Evolutionary conservation across 768 basidiomycete species (phyloP), one percentile per base, ranked within the genome.

Genomic region (Tricholomella constricta): DNA sequence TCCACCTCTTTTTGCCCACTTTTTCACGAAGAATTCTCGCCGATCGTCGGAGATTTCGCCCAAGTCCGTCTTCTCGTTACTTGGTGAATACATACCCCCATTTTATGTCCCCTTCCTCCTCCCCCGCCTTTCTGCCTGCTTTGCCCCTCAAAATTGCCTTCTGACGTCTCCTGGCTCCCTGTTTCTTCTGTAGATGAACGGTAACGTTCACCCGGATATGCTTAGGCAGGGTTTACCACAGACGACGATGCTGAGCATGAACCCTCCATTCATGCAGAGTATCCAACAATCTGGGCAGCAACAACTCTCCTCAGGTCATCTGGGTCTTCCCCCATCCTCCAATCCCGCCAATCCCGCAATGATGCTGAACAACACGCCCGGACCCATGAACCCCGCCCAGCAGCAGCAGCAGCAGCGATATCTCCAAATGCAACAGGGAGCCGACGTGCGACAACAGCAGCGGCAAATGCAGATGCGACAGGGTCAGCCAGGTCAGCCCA

Each of bases 181-280:
- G 38, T 48, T 37, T 40, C 43, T 20, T 38, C 11, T 32, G 20
- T 54, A 62, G 65, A 84, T 84, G 81, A 84, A 82, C 69, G 63
- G 66, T 32, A 64, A 66, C 75, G 65, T 69, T 60, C 80, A 76
- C 49, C 67, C 65, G 56, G 77, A 83, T 59, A 72, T 83, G 71
- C 58, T 83, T 46, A 78, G 79, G 57, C 61, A 71, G 54, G 72
- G 71, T 66, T 75, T 75, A 63, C 69, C 77, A 55, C 62, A 58
- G 43, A 10, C 52, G 52, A 52, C 70, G 46, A 75, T 81, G 69
- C 65, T 75, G 38, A 62, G 65, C 31, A 65, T 72, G 53, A 61
- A 59, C 38, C 56, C 69, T 2, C 62, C 69, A 23, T 73, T 72
- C 57, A 64, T 72, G 54, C 73, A 67, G 45, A 74, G 73, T 49